These are phyloP conservation scores for Avena eriantha DNA, from an alignment of 176 grass and related monocot genomes.

Conservation along the genomic window DNA sequence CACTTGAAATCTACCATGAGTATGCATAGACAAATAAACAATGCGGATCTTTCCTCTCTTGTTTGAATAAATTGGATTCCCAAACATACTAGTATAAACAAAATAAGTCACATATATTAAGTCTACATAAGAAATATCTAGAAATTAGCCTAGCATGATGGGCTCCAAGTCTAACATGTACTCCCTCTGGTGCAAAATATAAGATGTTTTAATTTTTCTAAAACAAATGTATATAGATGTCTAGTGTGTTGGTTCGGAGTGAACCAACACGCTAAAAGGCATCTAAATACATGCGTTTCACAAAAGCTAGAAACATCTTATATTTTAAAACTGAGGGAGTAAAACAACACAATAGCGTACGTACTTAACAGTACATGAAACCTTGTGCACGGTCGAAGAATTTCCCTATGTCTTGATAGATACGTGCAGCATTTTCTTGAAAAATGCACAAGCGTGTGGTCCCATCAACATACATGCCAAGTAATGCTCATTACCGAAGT, in stretches of 20 bases:
- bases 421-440: neutral
- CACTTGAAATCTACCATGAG: neutral
- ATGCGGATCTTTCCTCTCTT: neutral
- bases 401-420: neutral
- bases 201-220: too few species aligned
- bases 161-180: neutral
- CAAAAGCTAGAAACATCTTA: too few species aligned
- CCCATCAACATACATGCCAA: neutral
- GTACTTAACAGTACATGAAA: too few species aligned
- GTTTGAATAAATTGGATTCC: neutral
- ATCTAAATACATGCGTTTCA: too few species aligned
- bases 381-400: constrained; percentile 16
- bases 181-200: too few species aligned
- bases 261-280: too few species aligned
- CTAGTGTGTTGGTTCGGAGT: too few species aligned
- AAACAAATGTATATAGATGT: too few species aligned
- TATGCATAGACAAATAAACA: neutral
- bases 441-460: constrained; percentile 12
- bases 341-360: too few species aligned
- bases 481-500: constrained; percentile 23
- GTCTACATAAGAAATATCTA: neutral
- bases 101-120: too few species aligned
- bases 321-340: too few species aligned
- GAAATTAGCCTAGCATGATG: neutral
- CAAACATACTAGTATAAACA: neutral